phyloP scores from a whole-genome alignment of 768 basidiomycete species.

The Macrolepiota albuminosa region DNA sequence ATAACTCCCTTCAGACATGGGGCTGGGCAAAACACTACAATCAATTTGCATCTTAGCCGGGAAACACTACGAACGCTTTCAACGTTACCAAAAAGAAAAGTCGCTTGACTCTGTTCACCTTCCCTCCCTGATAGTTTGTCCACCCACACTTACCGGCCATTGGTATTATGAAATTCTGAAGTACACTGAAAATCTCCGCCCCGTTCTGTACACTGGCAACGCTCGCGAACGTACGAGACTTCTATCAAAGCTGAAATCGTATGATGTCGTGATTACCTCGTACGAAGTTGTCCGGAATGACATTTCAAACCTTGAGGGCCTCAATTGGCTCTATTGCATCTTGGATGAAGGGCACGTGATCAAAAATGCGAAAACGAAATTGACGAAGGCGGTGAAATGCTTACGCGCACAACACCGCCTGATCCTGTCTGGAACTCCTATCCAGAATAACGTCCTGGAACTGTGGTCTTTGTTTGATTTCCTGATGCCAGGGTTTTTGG shows the following conservation, averaged over 20 bases:
- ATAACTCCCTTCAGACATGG: constrained; percentile 73
- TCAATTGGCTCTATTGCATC: constrained; percentile 93
- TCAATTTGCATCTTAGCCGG: constrained; percentile 95
- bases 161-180: constrained; percentile 99
- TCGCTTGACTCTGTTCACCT: constrained; percentile 79
- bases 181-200: constrained; percentile 79
- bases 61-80: constrained; percentile 84
- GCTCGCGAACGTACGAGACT: constrained; percentile 74
- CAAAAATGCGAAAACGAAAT: constrained; percentile 97
- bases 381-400: constrained; percentile 92
- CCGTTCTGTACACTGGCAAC: constrained; percentile 86
- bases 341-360: constrained; percentile 98
- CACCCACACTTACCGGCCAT: constrained; percentile 95
- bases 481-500: constrained; percentile 98
- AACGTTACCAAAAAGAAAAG: constrained; percentile 58
- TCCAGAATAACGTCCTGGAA: constrained; percentile 98
- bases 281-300: constrained; percentile 98
- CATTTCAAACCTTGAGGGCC: constrained; percentile 62
- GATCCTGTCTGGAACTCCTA: constrained; percentile 94
- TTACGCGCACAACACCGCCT: constrained; percentile 89
- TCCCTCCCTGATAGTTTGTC: constrained; percentile 93
- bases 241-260: constrained; percentile 55
- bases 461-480: constrained; percentile 99
- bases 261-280: constrained; percentile 94
- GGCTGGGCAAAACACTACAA: constrained; percentile 95